Conservation (phyloP, 805 yeast species). For the Metschnikowia borealis region DNA sequence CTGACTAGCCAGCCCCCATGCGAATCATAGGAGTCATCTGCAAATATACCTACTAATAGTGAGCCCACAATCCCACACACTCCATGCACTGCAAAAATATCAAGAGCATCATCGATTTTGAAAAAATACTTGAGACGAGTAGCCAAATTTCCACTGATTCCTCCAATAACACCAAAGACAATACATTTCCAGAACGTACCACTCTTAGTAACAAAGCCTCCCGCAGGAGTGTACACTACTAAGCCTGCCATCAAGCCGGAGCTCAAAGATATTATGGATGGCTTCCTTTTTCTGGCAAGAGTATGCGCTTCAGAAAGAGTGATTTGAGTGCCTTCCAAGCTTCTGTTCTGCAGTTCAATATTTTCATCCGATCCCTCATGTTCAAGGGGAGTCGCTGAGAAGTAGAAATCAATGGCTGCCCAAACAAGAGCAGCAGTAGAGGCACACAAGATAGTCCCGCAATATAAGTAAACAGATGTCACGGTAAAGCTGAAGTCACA, state of each 20-base stretch:
- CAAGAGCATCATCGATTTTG: slow-evolving; percentile 40
- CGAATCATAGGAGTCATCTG: slow-evolving; percentile 28
- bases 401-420: slow-evolving; percentile 36
- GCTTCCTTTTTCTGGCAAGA: slow-evolving; percentile 17
- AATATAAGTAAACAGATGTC: slow-evolving; percentile 27
- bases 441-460: slow-evolving; percentile 33
- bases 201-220: slow-evolving; percentile 36
- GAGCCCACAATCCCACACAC: slow-evolving; percentile 40
- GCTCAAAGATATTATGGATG: slow-evolving; percentile 37
- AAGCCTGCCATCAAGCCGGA: slow-evolving; percentile 41
- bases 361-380: slow-evolving; percentile 8
- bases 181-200: slow-evolving; percentile 39
- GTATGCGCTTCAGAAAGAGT: slow-evolving; percentile 1
- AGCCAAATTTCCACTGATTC: slow-evolving; percentile 32
- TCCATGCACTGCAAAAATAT: slow-evolving; percentile 43
- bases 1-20: slow-evolving; percentile 41
- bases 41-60: slow-evolving; percentile 38
- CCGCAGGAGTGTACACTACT: slow-evolving; percentile 42
- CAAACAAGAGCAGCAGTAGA: slow-evolving; percentile 35
- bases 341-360: slow-evolving; percentile 4
- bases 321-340: neutral
- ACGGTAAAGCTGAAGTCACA: slow-evolving; percentile 39
- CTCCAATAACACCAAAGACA: slow-evolving; percentile 38
- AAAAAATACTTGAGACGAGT: slow-evolving; percentile 39
- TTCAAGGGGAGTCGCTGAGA: slow-evolving; percentile 37